Evolutionary conservation across 768 basidiomycete genomes (phyloP).

Genomic region (Stropharia rugosoannulata): DNA sequence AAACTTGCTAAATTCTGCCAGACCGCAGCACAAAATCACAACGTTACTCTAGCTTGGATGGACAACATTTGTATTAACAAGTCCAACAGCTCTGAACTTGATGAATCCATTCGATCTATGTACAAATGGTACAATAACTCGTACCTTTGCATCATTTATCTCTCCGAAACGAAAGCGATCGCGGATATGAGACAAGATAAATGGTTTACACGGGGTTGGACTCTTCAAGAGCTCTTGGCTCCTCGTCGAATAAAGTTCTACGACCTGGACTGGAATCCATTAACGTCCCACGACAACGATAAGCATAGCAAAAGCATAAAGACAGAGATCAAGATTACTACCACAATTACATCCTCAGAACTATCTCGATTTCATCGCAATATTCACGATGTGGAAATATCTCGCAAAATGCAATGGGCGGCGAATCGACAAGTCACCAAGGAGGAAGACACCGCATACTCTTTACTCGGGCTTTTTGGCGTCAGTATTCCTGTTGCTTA

Average conservation of each 20-base stretch:
- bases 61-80: conserved; percentile 8
- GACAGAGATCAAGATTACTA: not conserved
- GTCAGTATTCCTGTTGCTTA: conserved; percentile 3
- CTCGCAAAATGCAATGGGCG: conserved; percentile 3
- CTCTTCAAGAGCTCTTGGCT: conserved; percentile 6
- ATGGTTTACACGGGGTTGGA: conserved; percentile 8
- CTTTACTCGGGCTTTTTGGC: conserved; percentile 1
- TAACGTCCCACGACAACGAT: not conserved
- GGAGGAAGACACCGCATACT: conserved; percentile 4
- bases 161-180: not conserved
- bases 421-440: not conserved
- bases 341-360: conserved; percentile 1
- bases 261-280: not conserved
- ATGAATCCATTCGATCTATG: conserved; percentile 11
- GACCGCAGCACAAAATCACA: not conserved
- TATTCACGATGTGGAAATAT: conserved; percentile 1
- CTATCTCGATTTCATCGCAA: not conserved
- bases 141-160: conserved; percentile 3
- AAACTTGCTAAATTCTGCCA: conserved; percentile 1
- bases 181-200: not conserved
- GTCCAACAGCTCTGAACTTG: conserved; percentile 8
- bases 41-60: conserved; percentile 6
- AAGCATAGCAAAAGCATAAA: not conserved
- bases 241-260: conserved; percentile 2
- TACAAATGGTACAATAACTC: conserved; percentile 7